phyloP scores from a whole-genome alignment of 2,329 filamentous ascomycete species.

The Scopulariopsis brevicaulis region DNA sequence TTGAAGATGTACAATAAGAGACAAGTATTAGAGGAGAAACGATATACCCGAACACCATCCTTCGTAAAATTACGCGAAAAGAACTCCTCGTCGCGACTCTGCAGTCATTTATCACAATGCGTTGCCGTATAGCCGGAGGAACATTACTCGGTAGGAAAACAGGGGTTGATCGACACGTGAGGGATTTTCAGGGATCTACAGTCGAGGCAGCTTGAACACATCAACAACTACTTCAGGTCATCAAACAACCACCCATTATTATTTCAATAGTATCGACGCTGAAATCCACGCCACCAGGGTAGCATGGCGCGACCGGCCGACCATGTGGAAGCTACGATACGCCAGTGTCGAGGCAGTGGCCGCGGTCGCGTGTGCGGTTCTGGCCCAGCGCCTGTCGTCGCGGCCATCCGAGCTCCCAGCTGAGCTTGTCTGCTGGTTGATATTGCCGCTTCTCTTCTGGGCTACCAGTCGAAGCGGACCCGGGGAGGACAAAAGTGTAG shows the following conservation, averaged over 20 bases:
- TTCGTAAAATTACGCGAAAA: too few species aligned
- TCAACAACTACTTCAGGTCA: too few species aligned
- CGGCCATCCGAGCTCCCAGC: slow-evolving; percentile 16
- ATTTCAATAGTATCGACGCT: background rate
- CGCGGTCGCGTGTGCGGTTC: slow-evolving; percentile 12
- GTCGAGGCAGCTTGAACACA: too few species aligned
- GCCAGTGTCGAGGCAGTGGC: slow-evolving; percentile 5
- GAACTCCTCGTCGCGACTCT: too few species aligned
- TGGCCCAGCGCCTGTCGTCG: slow-evolving; percentile 10
- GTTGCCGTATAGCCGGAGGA: too few species aligned
- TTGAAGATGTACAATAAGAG: too few species aligned
- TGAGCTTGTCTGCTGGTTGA: slow-evolving; percentile 19
- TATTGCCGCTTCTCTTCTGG: slow-evolving; percentile 14
- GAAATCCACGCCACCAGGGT: background rate
- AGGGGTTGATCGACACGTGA: too few species aligned
- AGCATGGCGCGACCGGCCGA: background rate
- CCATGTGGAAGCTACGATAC: background rate
- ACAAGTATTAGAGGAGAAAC: too few species aligned
- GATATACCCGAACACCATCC: too few species aligned
- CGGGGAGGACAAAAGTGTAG: background rate
- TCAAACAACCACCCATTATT: background rate
- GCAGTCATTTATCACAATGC: too few species aligned
- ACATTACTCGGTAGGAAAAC: too few species aligned
- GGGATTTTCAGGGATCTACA: too few species aligned
- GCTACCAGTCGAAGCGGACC: background rate